phyloP scores from a whole-genome alignment of 257 asterid genomes.

The Cynanchum wilfordii region DNA sequence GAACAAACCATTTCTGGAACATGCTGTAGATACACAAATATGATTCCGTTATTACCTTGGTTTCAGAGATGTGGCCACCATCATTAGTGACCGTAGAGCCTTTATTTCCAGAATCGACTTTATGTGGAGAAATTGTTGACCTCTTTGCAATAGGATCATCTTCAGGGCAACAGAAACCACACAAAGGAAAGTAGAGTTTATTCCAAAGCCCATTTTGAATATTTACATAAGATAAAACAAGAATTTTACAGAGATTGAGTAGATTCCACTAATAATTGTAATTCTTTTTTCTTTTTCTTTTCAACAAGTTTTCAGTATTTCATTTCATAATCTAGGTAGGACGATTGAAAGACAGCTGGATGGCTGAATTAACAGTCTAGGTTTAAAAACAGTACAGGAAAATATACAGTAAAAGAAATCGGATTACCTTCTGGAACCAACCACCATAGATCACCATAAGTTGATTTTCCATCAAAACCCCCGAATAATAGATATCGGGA shows the following conservation, averaged over 20 bases:
- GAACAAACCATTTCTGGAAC: not conserved
- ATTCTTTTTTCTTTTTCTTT: not conserved
- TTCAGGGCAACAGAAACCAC: constrained; percentile 30
- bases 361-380: too few relatives aligned
- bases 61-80: constrained; percentile 6
- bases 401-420: not conserved
- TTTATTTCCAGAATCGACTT: constrained; percentile 34
- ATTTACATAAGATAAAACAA: not conserved
- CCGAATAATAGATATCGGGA: constrained; percentile 80
- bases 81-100: constrained; percentile 37
- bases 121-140: constrained; percentile 33
- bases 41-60: constrained; percentile 6
- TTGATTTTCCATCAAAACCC: constrained; percentile 92
- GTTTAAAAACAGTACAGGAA: not conserved
- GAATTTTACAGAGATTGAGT: not conserved
- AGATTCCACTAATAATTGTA: not conserved
- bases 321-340: not conserved
- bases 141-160: constrained; percentile 90
- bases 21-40: not conserved
- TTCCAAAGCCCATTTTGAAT: not conserved
- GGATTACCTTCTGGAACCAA: constrained; percentile 87
- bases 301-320: not conserved
- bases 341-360: not conserved
- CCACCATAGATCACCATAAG: constrained; percentile 98
- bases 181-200: constrained; percentile 17